A percentile compares a stretch with the other conserved stretches of the same genome.
Conservation (phyloP, 2,329 filamentous ascomycete species). For the Ophiocordyceps polyrhachis-furcata region DNA sequence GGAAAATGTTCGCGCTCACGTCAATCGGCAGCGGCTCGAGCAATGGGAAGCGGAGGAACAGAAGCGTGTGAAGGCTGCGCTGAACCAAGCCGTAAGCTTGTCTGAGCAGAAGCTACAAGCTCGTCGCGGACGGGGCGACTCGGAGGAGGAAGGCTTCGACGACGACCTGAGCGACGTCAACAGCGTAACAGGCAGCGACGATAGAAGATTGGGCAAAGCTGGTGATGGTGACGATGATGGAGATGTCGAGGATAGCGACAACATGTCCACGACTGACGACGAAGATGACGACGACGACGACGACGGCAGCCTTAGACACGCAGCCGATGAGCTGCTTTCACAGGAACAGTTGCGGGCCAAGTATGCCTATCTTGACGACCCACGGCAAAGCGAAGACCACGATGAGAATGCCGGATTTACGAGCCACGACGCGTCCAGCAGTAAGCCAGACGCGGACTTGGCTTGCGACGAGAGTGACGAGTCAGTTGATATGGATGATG, state of each 20-base stretch:
- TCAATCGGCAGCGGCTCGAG: conserved; percentile 38
- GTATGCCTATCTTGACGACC: conserved; percentile 43
- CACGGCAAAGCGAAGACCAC: conserved; percentile 15
- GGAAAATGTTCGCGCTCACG: conserved; percentile 44
- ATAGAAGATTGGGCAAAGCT: conserved; percentile 16
- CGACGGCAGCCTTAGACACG: conserved; percentile 22
- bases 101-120: conserved; percentile 51
- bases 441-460: conserved; percentile 8
- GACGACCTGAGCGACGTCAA: conserved; percentile 28
- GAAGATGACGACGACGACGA: conserved; percentile 45
- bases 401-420: conserved; percentile 3
- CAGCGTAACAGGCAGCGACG: conserved; percentile 17
- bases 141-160: conserved; percentile 30
- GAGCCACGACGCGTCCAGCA: conserved; percentile 7
- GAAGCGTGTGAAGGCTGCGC: conserved; percentile 43
- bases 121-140: conserved; percentile 33
- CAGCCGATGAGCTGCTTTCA: conserved; percentile 45
- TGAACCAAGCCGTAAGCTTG: conserved; percentile 55
- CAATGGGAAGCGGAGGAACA: conserved; percentile 50
- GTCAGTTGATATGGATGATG: conserved; percentile 50
- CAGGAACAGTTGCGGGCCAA: conserved; percentile 51
- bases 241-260: conserved; percentile 19
- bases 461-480: conserved; percentile 40
- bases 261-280: conserved; percentile 45
- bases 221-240: conserved; percentile 23